phyloP scores from a whole-genome alignment of 208 protist genomes.

The Crithidia brevicula region DNA sequence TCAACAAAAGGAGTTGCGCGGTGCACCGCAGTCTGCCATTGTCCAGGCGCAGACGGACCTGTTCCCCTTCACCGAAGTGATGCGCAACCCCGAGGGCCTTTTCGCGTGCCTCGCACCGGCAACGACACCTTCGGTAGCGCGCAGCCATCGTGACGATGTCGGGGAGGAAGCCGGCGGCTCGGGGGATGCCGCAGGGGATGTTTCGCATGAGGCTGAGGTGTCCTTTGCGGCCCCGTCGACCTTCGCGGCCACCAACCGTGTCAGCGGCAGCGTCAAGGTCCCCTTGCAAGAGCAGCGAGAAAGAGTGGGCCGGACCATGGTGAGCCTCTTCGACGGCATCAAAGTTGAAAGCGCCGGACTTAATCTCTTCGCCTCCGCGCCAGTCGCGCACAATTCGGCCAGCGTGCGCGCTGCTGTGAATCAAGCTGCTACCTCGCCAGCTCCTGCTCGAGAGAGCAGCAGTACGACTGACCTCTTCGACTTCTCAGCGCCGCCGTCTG shows the following conservation, averaged over 20 bases:
- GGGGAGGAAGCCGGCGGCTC: neutral
- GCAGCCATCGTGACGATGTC: neutral
- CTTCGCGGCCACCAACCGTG: constrained; percentile 13
- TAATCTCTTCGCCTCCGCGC: constrained; percentile 14
- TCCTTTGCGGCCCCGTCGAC: constrained; percentile 19
- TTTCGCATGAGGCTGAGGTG: neutral
- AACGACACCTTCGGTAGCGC: neutral
- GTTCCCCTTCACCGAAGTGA: constrained; percentile 34
- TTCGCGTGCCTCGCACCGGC: constrained; percentile 32
- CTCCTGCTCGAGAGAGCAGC: neutral
- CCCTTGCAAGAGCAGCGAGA: constrained; percentile 15
- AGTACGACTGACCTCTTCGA: constrained; percentile 8
- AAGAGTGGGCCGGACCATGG: constrained; percentile 36
- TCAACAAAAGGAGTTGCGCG: constrained; percentile 47
- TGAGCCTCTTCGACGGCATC: constrained; percentile 43
- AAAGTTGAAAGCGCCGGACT: constrained; percentile 12
- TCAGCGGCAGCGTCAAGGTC: neutral
- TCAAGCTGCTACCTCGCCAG: neutral
- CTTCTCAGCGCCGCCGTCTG: neutral
- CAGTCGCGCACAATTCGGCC: neutral
- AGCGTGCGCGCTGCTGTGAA: neutral
- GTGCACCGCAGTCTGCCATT: constrained; percentile 46
- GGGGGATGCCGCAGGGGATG: neutral
- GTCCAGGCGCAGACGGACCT: constrained; percentile 33
- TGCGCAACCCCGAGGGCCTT: constrained; percentile 31